Percentiles rank a stretch among this genome's conserved stretches.
These are phyloP conservation scores for Mycena vulgaris DNA, from an alignment of 768 basidiomycete genomes.

Conservation along the genomic window DNA sequence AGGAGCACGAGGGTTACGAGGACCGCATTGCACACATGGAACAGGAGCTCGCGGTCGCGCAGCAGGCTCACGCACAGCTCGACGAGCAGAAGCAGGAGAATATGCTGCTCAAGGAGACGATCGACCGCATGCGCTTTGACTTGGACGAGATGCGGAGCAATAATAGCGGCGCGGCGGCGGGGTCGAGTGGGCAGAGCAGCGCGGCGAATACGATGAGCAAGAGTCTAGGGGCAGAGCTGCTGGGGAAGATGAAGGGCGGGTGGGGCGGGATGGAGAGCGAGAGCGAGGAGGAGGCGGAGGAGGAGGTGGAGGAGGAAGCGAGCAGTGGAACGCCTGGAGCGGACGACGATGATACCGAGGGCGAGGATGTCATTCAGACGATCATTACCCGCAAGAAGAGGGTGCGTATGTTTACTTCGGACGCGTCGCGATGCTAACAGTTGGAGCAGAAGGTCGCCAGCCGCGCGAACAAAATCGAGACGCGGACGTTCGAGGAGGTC, in stretches of 20 bases:
- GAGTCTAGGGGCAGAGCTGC: conserved; percentile 81
- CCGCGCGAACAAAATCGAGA: conserved; percentile 68
- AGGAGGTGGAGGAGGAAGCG: conserved; percentile 53
- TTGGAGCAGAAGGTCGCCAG: conserved; percentile 74
- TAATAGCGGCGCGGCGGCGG: conserved; percentile 54
- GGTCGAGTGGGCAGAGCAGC: conserved; percentile 64
- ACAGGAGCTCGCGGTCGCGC: conserved; percentile 76
- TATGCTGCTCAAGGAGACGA: conserved; percentile 93
- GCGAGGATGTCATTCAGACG: conserved; percentile 86
- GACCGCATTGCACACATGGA: conserved; percentile 80
- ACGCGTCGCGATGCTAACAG: conserved; percentile 25
- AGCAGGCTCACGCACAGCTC: conserved; percentile 79
- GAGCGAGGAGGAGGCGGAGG: conserved; percentile 55
- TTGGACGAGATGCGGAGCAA: conserved; percentile 89
- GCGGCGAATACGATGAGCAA: conserved; percentile 74
- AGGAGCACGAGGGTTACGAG: conserved; percentile 82
- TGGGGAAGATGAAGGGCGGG: conserved; percentile 69
- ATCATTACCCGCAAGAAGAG: conserved; percentile 90
- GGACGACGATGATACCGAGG: conserved; percentile 71
- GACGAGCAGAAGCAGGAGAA: conserved; percentile 98
- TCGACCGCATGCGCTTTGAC: conserved; percentile 94
- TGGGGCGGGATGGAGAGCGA: conserved; percentile 47
- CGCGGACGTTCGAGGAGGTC: conserved; percentile 70
- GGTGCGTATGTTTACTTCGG: conserved; percentile 53
- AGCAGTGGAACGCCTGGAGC: conserved; percentile 51